These are phyloP conservation scores for Astrephomene gubernaculifera DNA, from an alignment of 139 green algal genomes.

Conservation along the genomic window DNA sequence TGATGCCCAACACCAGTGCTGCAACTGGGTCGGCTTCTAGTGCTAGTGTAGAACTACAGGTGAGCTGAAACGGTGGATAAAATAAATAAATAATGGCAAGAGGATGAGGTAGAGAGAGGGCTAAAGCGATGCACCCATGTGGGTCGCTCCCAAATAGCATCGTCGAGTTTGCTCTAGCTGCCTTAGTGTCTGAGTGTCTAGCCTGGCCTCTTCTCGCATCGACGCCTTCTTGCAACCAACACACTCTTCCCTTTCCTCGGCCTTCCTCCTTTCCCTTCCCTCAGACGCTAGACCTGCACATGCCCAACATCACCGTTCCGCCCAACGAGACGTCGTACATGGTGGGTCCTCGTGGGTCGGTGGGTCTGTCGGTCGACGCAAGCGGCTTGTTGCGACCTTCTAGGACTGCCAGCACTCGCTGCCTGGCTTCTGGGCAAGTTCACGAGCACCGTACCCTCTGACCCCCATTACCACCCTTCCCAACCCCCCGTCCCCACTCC, in stretches of 20 bases:
- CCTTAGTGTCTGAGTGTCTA: background rate
- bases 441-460: background rate
- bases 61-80: background rate
- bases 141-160: background rate
- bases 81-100: no score
- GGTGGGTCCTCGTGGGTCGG: no score
- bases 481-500: background rate
- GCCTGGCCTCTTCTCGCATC: background rate
- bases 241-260: background rate
- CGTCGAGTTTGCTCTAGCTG: background rate
- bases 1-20: background rate
- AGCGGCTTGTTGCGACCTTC: background rate
- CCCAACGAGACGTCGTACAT: background rate
- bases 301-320: background rate
- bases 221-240: background rate
- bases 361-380: background rate
- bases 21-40: background rate
- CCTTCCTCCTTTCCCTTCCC: background rate
- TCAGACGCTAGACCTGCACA: conserved; percentile 4
- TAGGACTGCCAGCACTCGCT: background rate
- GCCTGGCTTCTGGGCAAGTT: background rate
- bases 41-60: background rate
- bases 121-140: background rate
- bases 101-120: no score
- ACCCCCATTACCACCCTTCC: background rate